Evolutionary conservation across 2,329 filamentous ascomycete species (phyloP), one percentile per base, ranked within the genome.

Genomic region (Tolypocladium guangdongense): DNA sequence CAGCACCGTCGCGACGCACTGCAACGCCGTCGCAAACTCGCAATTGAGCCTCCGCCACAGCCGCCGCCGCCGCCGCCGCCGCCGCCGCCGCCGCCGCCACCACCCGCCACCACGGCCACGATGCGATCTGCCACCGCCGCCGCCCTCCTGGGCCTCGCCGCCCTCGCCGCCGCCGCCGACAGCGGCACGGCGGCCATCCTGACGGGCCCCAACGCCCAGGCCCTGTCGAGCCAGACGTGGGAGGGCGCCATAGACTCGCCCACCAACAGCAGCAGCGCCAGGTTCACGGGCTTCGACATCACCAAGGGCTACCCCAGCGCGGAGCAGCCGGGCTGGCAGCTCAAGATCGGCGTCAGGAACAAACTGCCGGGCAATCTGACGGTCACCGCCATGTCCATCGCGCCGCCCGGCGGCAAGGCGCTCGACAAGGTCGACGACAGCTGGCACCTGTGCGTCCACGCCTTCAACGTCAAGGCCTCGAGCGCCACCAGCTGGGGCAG

Each of bases 391-490:
- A 53, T 56, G 53, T 52, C 55, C 27, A 22, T 56, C 6, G n/a
- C 50, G 8, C 16, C 41, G 11, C 50, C 55, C 36, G 30, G 36
- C 5, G 39, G 49, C 35, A 3, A 12, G 12, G 20, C 37, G 12
- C 32, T 45, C 51, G 27, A 27, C 48, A 50, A 32, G 32, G 32
- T 50, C 32, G 55, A 56, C 47, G 47, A 52, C 49, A 56, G 52
- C 53, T 56, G 55, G 55, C 53, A 51, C 41, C 18, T 56, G 16
- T 56, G 55, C 50, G 43, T 55, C 32, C 48, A 56, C 50, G 50
- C 50, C 38, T 56, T 56, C 53, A 47, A 49, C 18, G 33, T 46
- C 50, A 30, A 39, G 18, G 11, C 20, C 22, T 18, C 51, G 20
- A 38, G 43, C 24, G 27, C 51, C 20, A 4, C 10, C 22, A 12